Percentiles rank a stretch among this genome's conserved stretches.
Evolutionary conservation across 345 rosid genomes (phyloP).

Genomic region (Euphorbia lathyris): DNA sequence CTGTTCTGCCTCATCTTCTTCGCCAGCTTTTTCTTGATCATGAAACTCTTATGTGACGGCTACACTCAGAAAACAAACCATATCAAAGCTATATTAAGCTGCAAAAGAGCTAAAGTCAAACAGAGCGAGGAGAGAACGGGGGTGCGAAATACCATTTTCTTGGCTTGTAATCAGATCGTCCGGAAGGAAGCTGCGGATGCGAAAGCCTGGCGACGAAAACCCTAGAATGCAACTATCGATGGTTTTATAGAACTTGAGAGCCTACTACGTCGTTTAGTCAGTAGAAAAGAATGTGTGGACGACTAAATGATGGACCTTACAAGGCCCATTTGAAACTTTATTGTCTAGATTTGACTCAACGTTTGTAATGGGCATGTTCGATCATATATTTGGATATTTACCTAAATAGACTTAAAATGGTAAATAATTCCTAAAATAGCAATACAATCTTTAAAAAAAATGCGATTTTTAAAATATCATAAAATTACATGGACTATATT

Average conservation of each 20-base stretch:
- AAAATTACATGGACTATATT: too few relatives aligned
- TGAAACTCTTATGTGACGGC: slow-evolving; percentile 98
- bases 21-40: slow-evolving; percentile 68
- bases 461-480: too few relatives aligned
- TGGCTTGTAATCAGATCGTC: background rate
- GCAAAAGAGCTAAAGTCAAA: too few relatives aligned
- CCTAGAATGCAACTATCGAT: background rate
- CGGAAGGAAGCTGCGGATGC: background rate
- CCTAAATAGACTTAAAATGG: too few relatives aligned
- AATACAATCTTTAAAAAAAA: too few relatives aligned
- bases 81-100: background rate
- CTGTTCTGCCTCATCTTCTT: slow-evolving; percentile 83
- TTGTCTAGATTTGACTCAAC: too few relatives aligned
- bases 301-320: background rate
- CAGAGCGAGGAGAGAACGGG: background rate
- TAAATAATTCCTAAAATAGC: too few relatives aligned
- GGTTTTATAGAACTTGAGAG: background rate
- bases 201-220: slow-evolving; percentile 12
- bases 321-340: background rate
- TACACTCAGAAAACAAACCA: slow-evolving; percentile 1
- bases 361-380: too few relatives aligned
- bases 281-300: background rate
- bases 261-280: slow-evolving; percentile 18
- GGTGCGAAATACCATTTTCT: slow-evolving; percentile 24
- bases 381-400: too few relatives aligned